Base-by-base conservation (phyloP, 2,329 filamentous ascomycete species). In the Dactylonectria estremocensis region DNA sequence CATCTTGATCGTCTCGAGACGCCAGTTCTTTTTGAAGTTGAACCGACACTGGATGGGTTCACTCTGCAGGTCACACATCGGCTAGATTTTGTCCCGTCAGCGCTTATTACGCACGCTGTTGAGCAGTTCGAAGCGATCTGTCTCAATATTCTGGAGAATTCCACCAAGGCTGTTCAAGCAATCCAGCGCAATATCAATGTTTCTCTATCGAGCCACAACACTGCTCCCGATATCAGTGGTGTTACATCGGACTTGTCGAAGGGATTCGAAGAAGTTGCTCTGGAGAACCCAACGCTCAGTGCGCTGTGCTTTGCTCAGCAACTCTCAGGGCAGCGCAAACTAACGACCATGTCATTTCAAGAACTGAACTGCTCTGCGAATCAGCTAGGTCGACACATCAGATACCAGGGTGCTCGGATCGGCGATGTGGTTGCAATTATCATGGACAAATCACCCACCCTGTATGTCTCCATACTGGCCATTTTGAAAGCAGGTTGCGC, bases 1-100 rank as follows among this genome's bases (percentile, higher is more conserved):
- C 90, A 92, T 59, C 79, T 86, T 5, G 95, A 98, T 76, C 88
- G 89, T 22, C 83, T 96, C 7, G 95, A 97, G 76, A 95, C 93
- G 48, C 90, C 89, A 62, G 77, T 97, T 1, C 86, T 95, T 2
- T 77, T 97, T 7, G 95, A 97, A 76, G 83, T 96, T 13, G 91
- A 95, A 78, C 94, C 95, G 0, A 77, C 72, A 2, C 74, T 77
- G 0, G 79, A 84, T 13, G 67, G 69, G 3, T 88, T 83, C 66
- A 58, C 65, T 1, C 81, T 86, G 28, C 82, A 84, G 18, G 74
- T 84, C 18, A 90, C 88, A 0, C 86, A 83, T 69, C 86, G 86
- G 35, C 74, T 80, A 1, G 80, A 82, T 13, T 67, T 73, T 0
- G 82, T 96, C 14, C 85, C 91, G 0, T 68, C 81, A 10, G 75